Evolutionary conservation across 2,329 filamentous ascomycete species (phyloP), one percentile per base, ranked within the genome.

Genomic region (Cordyceps cateniannulata): DNA sequence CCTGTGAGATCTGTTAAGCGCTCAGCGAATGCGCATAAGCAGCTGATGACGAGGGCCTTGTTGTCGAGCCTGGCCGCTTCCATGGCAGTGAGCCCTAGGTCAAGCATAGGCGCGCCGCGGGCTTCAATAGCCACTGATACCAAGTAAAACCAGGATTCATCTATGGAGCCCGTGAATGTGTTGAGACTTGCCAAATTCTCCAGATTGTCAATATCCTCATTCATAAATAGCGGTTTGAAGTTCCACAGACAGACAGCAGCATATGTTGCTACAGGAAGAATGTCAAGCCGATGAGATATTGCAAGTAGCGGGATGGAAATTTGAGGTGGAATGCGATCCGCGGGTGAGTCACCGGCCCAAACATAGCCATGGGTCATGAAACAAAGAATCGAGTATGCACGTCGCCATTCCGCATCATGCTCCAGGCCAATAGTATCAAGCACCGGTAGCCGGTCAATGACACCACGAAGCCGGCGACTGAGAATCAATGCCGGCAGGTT

Each of bases 111-210:
- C 0, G 88, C 95, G 27, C 91, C 93, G 60, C 91, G 88, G 59
- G 93, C 92, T 76, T 99, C 95, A 65, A 99, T 97, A 64, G 93
- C 95, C 3, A 97, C 90, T 0, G 92, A 97, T 57, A 98, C 86
- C 14, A 99, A 81, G 72, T 98, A 99, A 72, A 99, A 99, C 95
- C 95, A 99, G 64, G 95, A 96, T 76, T 99, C 95, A 71, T 99
- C 95, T 60, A 96, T 80, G 8, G 92, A 93, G 55, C 95, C 95
- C 18, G 95, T 98, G 70, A 97, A 96, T 18, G 95, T 97, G 69
- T 87, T 85, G 63, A 98, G 81, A 2, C 91, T 95, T 45, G 91
- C 87, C 60, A 99, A 82, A 68, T 99, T 98, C 69, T 95, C 88
- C 50, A 98, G 81, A 65, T 86, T 85, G 69, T 96, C 91, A 61